phyloP scores from a whole-genome alignment of 2,329 filamentous ascomycete species.

The Fusarium ramigenum region DNA sequence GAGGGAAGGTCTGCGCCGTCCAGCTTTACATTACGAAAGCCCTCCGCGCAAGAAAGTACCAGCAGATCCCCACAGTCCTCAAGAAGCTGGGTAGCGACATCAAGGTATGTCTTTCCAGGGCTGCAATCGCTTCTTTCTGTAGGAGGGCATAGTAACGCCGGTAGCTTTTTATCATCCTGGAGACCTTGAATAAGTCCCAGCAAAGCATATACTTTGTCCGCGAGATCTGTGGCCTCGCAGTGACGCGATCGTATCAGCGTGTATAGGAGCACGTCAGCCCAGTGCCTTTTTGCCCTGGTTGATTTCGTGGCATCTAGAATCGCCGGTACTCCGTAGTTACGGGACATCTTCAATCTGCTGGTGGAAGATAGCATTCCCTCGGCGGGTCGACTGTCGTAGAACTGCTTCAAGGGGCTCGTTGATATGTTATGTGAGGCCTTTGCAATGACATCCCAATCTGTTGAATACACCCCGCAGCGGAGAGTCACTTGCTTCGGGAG shows the following conservation, averaged over 20 bases:
- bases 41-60: neutral
- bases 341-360: neutral
- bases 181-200: neutral
- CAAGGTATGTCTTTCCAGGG: neutral
- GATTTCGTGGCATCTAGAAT: neutral
- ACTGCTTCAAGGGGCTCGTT: neutral
- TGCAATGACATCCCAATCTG: neutral
- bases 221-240: neutral
- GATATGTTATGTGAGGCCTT: neutral
- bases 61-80: neutral
- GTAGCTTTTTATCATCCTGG: accelerated
- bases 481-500: neutral
- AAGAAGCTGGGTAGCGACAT: neutral
- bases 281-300: neutral
- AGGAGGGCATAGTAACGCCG: neutral
- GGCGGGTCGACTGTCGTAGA: neutral
- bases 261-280: neutral
- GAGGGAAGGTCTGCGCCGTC: neutral
- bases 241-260: neutral
- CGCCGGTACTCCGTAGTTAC: neutral
- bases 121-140: neutral
- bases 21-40: neutral
- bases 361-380: accelerated
- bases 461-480: neutral
- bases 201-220: neutral